A percentile compares a stretch with the other conserved stretches of the same genome.
Evolutionary conservation across 1,139 yeast genomes (phyloP).

Genomic region (Hanseniaspora sp.): DNA sequence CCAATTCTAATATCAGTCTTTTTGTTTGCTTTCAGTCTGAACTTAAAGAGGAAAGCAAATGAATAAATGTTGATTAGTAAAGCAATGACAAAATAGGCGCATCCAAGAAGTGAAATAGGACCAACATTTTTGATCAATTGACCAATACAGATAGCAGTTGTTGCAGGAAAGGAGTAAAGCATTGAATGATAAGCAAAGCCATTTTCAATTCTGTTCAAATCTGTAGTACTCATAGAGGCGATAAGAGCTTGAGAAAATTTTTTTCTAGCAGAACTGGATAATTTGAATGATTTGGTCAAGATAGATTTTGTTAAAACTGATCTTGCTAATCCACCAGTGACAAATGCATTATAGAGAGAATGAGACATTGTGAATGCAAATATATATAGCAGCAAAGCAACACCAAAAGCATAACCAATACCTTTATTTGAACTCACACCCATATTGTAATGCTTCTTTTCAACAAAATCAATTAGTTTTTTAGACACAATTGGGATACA

Average conservation of each 20-base stretch:
- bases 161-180: slow-evolving; percentile 45
- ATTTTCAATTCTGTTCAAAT: slow-evolving; percentile 59
- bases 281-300: slow-evolving; percentile 34
- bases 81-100: slow-evolving; percentile 34
- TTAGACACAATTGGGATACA: slow-evolving; percentile 35
- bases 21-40: slow-evolving; percentile 37
- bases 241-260: slow-evolving; percentile 40
- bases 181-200: slow-evolving; percentile 57
- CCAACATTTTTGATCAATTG: slow-evolving; percentile 54
- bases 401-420: slow-evolving; percentile 44
- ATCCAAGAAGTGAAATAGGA: slow-evolving; percentile 54
- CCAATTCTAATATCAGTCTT: slow-evolving; percentile 52
- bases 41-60: slow-evolving; percentile 32
- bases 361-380: slow-evolving; percentile 41
- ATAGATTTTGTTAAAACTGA: slow-evolving; percentile 37
- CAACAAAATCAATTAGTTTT: slow-evolving; percentile 36
- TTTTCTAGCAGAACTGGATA: slow-evolving; percentile 34
- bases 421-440: slow-evolving; percentile 33
- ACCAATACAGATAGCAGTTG: slow-evolving; percentile 42
- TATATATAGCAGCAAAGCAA: slow-evolving; percentile 34
- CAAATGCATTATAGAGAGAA: slow-evolving; percentile 45
- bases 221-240: slow-evolving; percentile 60
- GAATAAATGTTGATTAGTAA: slow-evolving; percentile 31
- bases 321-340: slow-evolving; percentile 41
- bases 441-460: slow-evolving; percentile 22